Evolutionary conservation across 495 filamentous ascomycete species (phyloP).

Genomic region (Aspergillus sparsus): DNA sequence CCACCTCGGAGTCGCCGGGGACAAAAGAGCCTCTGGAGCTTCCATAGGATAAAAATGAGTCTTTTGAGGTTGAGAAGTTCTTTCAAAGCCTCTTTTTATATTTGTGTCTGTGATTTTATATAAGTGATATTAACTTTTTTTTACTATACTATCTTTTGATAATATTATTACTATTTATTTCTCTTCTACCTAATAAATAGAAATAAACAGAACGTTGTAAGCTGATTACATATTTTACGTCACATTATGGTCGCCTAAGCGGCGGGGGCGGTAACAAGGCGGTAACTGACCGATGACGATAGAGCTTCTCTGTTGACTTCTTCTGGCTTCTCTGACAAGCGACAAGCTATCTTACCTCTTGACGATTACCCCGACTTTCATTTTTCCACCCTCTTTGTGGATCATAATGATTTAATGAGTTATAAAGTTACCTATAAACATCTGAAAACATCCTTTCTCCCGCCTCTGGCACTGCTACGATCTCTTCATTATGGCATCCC

Average conservation of each 20-base stretch:
- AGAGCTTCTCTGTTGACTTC: slow-evolving; percentile 12
- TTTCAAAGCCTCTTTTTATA: no score
- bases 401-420: slow-evolving; percentile 9
- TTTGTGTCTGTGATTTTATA: no score
- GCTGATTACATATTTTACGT: neutral
- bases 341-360: slow-evolving; percentile 2
- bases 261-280: neutral
- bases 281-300: neutral
- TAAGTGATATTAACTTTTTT: no score
- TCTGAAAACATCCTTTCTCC: neutral
- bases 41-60: no score
- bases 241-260: neutral
- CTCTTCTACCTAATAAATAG: neutral
- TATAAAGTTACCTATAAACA: neutral
- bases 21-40: no score
- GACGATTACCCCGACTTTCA: neutral
- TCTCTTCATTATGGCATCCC: slow-evolving; percentile 41
- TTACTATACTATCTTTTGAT: no score
- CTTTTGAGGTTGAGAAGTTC: no score
- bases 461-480: neutral
- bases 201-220: neutral
- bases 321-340: slow-evolving; percentile 4
- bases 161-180: no score
- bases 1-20: no score
- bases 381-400: neutral